Conservation (phyloP, 2,329 filamentous ascomycete species). For the Cercospora berteroae region DNA sequence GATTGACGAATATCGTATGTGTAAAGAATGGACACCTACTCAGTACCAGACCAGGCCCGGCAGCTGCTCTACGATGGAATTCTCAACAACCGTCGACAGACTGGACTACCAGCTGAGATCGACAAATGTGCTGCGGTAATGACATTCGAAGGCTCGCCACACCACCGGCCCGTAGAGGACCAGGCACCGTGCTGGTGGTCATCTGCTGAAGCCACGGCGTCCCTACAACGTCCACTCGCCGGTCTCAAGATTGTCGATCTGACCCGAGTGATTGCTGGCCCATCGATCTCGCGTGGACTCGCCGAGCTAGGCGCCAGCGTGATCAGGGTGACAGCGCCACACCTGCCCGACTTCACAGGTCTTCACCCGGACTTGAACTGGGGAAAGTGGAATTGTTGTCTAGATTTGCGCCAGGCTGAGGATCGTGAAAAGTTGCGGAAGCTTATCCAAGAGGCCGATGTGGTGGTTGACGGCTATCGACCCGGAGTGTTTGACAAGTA, state of each 20-base stretch:
- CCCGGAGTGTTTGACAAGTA: background rate
- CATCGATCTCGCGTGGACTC: background rate
- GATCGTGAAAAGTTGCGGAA: background rate
- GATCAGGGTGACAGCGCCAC: background rate
- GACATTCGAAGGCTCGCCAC: background rate
- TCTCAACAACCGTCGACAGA: slow-evolving; percentile 12
- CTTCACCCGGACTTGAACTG: background rate
- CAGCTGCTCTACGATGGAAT: background rate
- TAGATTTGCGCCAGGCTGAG: background rate
- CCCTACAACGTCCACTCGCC: background rate
- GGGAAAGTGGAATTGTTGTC: background rate
- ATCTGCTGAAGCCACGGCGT: background rate
- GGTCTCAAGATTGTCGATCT: background rate
- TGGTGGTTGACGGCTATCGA: background rate
- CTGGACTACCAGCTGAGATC: slow-evolving; percentile 43
- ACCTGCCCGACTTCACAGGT: background rate
- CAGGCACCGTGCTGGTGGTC: background rate
- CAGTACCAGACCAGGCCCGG: background rate
- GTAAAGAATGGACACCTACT: background rate
- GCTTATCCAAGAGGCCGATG: background rate
- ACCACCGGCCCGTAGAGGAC: background rate
- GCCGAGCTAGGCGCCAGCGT: background rate
- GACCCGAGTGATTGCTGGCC: background rate
- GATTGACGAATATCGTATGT: background rate
- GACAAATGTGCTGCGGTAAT: background rate